Percentiles rank a stretch among this genome's conserved stretches.
Evolutionary conservation across 2,329 filamentous ascomycete genomes (phyloP).

Genomic region (Fusarium phyllophilum): DNA sequence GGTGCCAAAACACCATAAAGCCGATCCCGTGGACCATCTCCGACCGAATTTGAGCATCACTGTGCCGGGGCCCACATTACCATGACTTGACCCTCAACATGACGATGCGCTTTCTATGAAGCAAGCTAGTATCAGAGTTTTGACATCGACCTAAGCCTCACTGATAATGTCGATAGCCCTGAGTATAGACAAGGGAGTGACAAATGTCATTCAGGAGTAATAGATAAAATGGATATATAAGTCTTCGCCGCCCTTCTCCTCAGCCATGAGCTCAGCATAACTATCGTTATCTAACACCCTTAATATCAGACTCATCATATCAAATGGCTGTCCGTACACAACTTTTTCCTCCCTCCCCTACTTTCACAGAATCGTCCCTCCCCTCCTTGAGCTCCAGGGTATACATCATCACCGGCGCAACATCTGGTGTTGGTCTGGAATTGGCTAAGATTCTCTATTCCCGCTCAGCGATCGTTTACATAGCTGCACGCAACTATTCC

Average conservation of each 20-base stretch:
- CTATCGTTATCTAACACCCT: background rate
- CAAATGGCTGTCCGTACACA: conserved; percentile 28
- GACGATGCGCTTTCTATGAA: background rate
- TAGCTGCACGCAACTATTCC: conserved; percentile 18
- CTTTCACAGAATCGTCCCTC: conserved; percentile 31
- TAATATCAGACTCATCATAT: background rate
- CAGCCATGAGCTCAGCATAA: background rate
- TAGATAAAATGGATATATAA: background rate
- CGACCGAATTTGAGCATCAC: conserved; percentile 19
- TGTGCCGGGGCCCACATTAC: background rate
- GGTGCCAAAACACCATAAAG: conserved; percentile 24
- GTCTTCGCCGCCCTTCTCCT: background rate
- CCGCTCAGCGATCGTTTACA: conserved; percentile 20
- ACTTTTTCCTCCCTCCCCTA: conserved; percentile 28
- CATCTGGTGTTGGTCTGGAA: conserved; percentile 31
- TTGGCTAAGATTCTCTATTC: conserved; percentile 36
- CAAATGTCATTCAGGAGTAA: background rate
- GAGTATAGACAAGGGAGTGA: background rate
- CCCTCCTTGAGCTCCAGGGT: conserved; percentile 17
- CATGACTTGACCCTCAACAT: background rate
- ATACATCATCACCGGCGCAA: conserved; percentile 36
- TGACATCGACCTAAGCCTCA: background rate
- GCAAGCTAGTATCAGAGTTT: background rate
- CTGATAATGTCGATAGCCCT: background rate
- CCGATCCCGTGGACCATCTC: conserved; percentile 28